Conservation (phyloP, 176 grass and related monocot species). For the Miscanthus lutarioriparius region DNA sequence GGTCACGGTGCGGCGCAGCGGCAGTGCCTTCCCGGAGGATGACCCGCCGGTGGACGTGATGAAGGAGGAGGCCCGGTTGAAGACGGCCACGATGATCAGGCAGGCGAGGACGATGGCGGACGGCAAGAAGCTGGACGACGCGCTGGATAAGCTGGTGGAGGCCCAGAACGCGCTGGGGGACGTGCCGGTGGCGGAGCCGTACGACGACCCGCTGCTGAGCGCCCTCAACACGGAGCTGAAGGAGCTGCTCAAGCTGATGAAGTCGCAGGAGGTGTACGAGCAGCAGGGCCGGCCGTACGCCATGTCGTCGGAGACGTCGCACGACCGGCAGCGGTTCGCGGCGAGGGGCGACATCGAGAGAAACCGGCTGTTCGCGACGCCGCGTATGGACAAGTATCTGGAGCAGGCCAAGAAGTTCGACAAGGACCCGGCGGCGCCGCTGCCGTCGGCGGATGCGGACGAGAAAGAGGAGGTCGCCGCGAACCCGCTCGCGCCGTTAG, state of each 20-base stretch:
- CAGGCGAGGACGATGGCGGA: constrained; percentile 1
- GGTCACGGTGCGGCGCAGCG: background rate
- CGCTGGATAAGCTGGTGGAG: constrained; percentile 23
- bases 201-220: background rate
- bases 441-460: background rate
- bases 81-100: background rate
- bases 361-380: constrained; percentile 7
- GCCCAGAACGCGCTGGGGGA: constrained; percentile 42
- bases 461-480: background rate
- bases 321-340: constrained; percentile 5
- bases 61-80: constrained; percentile 7
- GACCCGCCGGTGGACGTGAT: background rate
- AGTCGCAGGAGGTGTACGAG: background rate
- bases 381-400: constrained; percentile 32
- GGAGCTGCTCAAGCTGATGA: constrained; percentile 21
- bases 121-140: background rate
- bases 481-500: background rate
- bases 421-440: background rate
- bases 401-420: background rate
- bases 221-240: constrained; percentile 6
- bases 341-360: background rate
- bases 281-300: constrained; percentile 11
- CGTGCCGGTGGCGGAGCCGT: background rate
- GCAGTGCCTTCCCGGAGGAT: background rate
- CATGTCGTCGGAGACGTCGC: background rate